Evolutionary conservation across 306 rosid genomes (phyloP).

Genomic region (Cicer arietinum): DNA sequence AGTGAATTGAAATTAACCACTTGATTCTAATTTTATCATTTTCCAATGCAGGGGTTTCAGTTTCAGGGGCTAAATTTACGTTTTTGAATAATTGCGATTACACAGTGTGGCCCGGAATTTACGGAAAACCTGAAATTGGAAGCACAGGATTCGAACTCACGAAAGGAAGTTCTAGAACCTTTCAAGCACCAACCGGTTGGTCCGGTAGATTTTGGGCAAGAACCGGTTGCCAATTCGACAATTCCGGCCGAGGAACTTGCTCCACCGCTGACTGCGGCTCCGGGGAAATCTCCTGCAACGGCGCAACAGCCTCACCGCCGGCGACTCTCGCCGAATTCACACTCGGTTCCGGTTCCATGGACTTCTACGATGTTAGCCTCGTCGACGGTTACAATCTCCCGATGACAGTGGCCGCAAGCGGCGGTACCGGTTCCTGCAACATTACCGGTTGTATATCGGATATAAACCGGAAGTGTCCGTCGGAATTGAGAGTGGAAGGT

Average conservation of each 20-base stretch:
- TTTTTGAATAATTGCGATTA: conserved; percentile 75
- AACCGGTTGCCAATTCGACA: conserved; percentile 69
- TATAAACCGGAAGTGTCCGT: conserved; percentile 69
- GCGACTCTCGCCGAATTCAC: conserved; percentile 95
- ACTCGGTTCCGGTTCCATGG: conserved; percentile 73
- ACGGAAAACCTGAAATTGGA: conserved; percentile 73
- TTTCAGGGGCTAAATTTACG: conserved; percentile 76
- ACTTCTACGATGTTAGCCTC: conserved; percentile 90
- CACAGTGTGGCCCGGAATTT: conserved; percentile 95
- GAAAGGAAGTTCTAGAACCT: conserved; percentile 54
- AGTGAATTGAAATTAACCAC: too few species aligned
- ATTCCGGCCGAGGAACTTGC: conserved; percentile 61
- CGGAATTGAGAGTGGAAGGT: conserved; percentile 58
- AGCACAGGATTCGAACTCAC: conserved; percentile 77
- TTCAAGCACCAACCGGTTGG: conserved; percentile 89
- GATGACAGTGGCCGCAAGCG: conserved; percentile 65
- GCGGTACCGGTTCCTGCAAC: conserved; percentile 70
- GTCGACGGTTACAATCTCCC: conserved; percentile 94
- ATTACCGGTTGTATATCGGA: conserved; percentile 76
- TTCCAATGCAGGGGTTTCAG: conserved; percentile 49
- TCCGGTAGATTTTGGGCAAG: conserved; percentile 96
- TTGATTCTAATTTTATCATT: too few species aligned
- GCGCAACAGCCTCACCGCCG: conserved; percentile 79
- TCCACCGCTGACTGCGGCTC: conserved; percentile 87
- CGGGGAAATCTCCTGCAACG: conserved; percentile 69